Conservation (phyloP, 2,329 filamentous ascomycete genomes). For the Emergomyces orientalis region DNA sequence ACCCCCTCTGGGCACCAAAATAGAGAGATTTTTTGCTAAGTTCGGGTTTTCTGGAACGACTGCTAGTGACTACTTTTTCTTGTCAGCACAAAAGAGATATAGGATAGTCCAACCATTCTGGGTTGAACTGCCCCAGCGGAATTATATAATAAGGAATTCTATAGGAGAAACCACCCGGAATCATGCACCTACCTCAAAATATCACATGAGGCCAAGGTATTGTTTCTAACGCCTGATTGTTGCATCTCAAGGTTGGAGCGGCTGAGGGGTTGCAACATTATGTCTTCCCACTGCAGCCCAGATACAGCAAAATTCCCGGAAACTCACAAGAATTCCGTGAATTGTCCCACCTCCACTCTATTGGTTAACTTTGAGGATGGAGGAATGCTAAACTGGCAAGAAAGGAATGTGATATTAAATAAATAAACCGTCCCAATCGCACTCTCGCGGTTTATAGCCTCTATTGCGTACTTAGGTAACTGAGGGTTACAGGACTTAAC, state of each 20-base stretch:
- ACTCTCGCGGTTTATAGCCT: too few species aligned
- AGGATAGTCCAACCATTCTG: background rate
- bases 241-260: background rate
- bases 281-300: background rate
- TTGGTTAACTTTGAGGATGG: background rate
- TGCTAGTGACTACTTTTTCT: background rate
- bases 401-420: too few species aligned
- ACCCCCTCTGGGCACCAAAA: background rate
- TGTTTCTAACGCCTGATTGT: background rate
- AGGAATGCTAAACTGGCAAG: background rate
- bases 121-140: background rate
- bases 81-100: background rate
- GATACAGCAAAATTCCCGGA: background rate
- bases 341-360: background rate
- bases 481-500: too few species aligned
- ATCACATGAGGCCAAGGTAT: background rate
- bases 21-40: background rate
- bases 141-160: background rate
- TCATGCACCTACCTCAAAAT: background rate
- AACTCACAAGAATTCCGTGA: background rate
- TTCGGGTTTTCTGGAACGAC: background rate
- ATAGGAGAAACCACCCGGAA: background rate
- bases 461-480: too few species aligned
- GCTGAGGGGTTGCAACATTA: background rate
- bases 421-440: too few species aligned